phyloP scores from a whole-genome alignment of 179 eudicot species.

The Gypsophila paniculata region DNA sequence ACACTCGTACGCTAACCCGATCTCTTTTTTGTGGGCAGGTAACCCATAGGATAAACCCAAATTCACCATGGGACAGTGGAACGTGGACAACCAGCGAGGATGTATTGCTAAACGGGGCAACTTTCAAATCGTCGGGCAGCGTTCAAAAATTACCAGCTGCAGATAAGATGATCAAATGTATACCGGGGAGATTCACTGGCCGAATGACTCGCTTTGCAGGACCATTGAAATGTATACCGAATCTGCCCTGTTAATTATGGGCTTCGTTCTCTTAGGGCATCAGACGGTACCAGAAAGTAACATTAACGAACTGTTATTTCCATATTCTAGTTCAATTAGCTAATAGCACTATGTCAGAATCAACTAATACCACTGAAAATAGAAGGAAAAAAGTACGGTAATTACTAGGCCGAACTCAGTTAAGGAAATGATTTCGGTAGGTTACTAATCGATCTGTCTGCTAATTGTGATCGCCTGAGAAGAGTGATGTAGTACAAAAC shows the following conservation, averaged over 20 bases:
- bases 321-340: no score
- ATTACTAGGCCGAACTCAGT: background rate
- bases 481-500: background rate
- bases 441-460: background rate
- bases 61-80: slow-evolving; percentile 42
- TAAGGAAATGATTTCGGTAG: background rate
- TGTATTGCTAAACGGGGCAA: slow-evolving; percentile 49
- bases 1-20: background rate
- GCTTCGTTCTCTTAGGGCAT: background rate
- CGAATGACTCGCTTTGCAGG: slow-evolving; percentile 50
- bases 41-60: slow-evolving; percentile 42
- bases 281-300: background rate
- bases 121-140: slow-evolving; percentile 43
- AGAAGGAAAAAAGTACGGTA: no score
- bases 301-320: no score
- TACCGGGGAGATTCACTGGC: slow-evolving; percentile 37
- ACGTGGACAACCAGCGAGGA: slow-evolving; percentile 66
- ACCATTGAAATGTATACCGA: slow-evolving; percentile 41
- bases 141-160: slow-evolving; percentile 1
- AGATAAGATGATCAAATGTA: slow-evolving; percentile 23
- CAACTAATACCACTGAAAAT: no score
- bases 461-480: background rate
- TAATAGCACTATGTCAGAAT: background rate
- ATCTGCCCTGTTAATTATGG: slow-evolving; percentile 14
- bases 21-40: slow-evolving; percentile 29